Percentiles rank a stretch among this genome's conserved stretches.
Evolutionary conservation across 345 rosid genomes (phyloP).

Genomic region (Acer negundo): DNA sequence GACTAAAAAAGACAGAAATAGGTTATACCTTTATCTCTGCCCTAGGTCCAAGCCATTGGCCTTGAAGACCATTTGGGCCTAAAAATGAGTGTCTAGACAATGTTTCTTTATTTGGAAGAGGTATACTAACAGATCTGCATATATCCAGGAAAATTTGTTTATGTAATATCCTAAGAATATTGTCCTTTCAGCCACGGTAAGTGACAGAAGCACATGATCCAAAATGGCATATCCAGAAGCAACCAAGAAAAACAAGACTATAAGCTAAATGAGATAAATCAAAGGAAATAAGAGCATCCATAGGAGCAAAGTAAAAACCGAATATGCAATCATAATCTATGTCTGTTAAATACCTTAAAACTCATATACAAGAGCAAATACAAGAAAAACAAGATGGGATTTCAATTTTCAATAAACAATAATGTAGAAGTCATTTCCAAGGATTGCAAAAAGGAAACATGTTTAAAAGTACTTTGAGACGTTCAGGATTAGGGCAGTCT

Average conservation of each 20-base stretch:
- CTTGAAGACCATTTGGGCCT: slow-evolving; percentile 85
- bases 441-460: background rate
- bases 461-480: background rate
- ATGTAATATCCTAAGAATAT: background rate
- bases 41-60: slow-evolving; percentile 89
- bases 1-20: slow-evolving; percentile 8
- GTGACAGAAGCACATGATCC: background rate
- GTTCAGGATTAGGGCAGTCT: background rate
- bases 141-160: slow-evolving; percentile 9
- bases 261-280: background rate
- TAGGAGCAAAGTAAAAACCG: background rate
- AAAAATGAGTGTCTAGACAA: slow-evolving; percentile 90
- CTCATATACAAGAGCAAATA: background rate
- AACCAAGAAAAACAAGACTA: background rate
- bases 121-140: slow-evolving; percentile 68
- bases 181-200: background rate
- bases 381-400: background rate
- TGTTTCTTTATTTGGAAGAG: slow-evolving; percentile 81
- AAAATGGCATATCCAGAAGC: background rate
- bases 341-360: background rate
- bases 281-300: background rate
- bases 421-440: background rate
- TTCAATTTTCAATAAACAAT: background rate
- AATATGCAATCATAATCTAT: background rate
- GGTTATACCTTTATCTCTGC: slow-evolving; percentile 64